A percentile compares a stretch with the other conserved stretches of the same genome.
These are phyloP conservation scores for Echria macrotheca DNA, from an alignment of 495 filamentous ascomycete species.

Conservation along the genomic window DNA sequence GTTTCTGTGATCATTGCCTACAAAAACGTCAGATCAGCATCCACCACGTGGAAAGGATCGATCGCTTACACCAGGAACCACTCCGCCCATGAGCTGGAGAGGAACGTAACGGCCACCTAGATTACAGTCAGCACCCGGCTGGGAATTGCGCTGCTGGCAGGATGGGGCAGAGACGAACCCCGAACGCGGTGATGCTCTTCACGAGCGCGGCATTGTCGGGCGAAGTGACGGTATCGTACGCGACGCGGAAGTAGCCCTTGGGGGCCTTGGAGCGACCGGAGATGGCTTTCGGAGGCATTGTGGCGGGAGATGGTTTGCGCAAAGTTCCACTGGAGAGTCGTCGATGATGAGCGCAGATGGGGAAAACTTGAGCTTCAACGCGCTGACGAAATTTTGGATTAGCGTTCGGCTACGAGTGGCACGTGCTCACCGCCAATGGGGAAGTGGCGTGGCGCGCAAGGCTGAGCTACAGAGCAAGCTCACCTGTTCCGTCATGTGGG, in stretches of 20 bases:
- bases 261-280: slow-evolving; percentile 26
- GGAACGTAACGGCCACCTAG: slow-evolving; percentile 66
- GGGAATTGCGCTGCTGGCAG: background rate
- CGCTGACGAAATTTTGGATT: background rate
- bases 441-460: background rate
- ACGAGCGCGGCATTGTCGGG: slow-evolving; percentile 73
- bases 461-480: background rate
- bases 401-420: background rate
- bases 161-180: slow-evolving; percentile 54
- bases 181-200: slow-evolving; percentile 65
- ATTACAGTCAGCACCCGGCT: slow-evolving; percentile 12
- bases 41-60: background rate
- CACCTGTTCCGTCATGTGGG: background rate
- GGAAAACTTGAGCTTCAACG: background rate
- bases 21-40: background rate
- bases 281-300: slow-evolving; percentile 41
- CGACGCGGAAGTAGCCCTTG: slow-evolving; percentile 37
- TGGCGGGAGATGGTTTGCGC: slow-evolving; percentile 6
- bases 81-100: slow-evolving; percentile 68
- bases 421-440: background rate
- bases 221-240: slow-evolving; percentile 60
- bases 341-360: background rate
- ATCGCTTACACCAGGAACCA: slow-evolving; percentile 21
- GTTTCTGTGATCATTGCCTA: slow-evolving; percentile 8
- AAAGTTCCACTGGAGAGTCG: background rate